These are phyloP conservation scores for Magnaporthiopsis rhizophila DNA, from an alignment of 2,329 filamentous ascomycete species.

Conservation along the genomic window DNA sequence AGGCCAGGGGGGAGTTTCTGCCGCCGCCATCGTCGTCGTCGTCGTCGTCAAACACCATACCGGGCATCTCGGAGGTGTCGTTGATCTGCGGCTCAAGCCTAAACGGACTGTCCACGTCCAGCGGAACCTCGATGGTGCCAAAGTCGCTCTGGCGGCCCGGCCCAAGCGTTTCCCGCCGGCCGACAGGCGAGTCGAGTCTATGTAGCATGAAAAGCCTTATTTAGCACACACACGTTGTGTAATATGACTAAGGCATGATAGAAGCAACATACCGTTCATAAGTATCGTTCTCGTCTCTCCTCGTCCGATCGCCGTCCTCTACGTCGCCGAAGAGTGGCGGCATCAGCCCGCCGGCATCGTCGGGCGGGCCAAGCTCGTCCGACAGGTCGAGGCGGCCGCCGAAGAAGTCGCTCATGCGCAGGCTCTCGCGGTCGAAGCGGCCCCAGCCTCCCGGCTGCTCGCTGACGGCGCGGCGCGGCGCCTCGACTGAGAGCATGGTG, in stretches of 20 bases:
- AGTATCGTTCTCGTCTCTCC: constrained; percentile 29
- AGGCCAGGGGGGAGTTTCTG: not conserved
- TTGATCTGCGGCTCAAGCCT: constrained; percentile 29
- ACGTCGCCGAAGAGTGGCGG: constrained; percentile 31
- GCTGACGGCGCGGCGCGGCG: constrained; percentile 43
- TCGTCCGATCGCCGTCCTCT: constrained; percentile 19
- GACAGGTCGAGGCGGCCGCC: constrained; percentile 21
- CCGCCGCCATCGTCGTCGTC: constrained; percentile 6
- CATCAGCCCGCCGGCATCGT: constrained; percentile 23
- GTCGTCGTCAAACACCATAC: constrained; percentile 17
- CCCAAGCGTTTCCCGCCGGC: constrained; percentile 28
- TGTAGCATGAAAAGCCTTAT: not conserved
- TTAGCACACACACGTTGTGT: not conserved
- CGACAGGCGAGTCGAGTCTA: constrained; percentile 30
- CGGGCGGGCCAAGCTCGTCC: constrained; percentile 22
- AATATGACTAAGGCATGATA: too few relatives aligned
- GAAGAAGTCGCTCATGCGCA: constrained; percentile 46
- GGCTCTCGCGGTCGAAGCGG: constrained; percentile 44
- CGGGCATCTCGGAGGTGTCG: constrained; percentile 16
- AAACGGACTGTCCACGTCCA: constrained; percentile 43
- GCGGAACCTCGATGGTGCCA: constrained; percentile 38
- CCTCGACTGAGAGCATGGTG: constrained; percentile 51
- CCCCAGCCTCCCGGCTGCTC: constrained; percentile 40
- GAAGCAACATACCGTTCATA: constrained; percentile 34
- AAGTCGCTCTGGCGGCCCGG: constrained; percentile 40